phyloP scores from a whole-genome alignment of 1,284 basidiomycete species.

The Pisolithus thermaeus region DNA sequence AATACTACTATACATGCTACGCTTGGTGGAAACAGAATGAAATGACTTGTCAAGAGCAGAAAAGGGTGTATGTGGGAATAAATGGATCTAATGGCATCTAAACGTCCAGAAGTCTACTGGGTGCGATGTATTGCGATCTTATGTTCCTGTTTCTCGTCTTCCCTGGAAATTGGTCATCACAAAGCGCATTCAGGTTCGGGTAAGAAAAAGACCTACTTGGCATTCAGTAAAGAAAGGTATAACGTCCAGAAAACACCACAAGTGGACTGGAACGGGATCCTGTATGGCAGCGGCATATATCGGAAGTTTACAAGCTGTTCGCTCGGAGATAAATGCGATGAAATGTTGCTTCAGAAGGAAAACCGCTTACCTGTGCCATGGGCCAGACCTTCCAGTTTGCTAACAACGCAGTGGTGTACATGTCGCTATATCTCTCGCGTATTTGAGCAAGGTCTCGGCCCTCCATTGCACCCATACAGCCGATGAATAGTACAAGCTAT shows the following conservation, averaged over 20 bases:
- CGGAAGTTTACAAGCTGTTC: constrained; percentile 83
- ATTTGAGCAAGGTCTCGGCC: constrained; percentile 62
- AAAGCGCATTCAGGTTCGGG: background rate
- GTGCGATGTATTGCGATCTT: constrained; percentile 26
- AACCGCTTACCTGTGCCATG: constrained; percentile 51
- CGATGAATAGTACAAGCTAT: constrained; percentile 74
- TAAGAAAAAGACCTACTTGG: constrained; percentile 40
- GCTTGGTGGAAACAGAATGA: no score
- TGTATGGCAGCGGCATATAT: constrained; percentile 84
- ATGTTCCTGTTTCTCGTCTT: constrained; percentile 48
- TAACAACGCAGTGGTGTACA: constrained; percentile 72
- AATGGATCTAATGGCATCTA: background rate
- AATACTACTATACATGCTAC: no score
- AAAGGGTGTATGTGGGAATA: background rate
- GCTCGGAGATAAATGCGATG: constrained; percentile 3
- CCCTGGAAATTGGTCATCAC: constrained; percentile 31
- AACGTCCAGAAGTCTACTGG: no score
- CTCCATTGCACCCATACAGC: constrained; percentile 88
- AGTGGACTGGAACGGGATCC: constrained; percentile 85
- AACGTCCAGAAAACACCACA: constrained; percentile 92
- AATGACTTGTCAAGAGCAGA: no score
- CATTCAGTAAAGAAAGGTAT: constrained; percentile 76
- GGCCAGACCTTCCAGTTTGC: constrained; percentile 97
- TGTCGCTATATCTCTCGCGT: constrained; percentile 63
- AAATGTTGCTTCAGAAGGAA: background rate